These are phyloP conservation scores for Fusarium albidum DNA, from an alignment of 2,329 filamentous ascomycete species.

Conservation along the genomic window DNA sequence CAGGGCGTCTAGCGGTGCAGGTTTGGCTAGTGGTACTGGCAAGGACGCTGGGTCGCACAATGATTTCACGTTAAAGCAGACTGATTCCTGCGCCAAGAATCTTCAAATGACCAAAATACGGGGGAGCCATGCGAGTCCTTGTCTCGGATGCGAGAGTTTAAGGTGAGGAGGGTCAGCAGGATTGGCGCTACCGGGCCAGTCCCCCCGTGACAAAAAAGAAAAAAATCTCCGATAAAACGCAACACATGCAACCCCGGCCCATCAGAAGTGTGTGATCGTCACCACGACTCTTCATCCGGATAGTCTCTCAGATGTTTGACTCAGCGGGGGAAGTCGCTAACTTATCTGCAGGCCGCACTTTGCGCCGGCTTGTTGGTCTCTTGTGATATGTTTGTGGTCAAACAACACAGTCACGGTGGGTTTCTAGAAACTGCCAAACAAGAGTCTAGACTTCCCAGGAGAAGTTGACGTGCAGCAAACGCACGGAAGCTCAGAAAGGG, in stretches of 20 bases:
- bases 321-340: constrained; percentile 3
- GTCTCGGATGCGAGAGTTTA: constrained; percentile 12
- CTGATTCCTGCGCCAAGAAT: not conserved
- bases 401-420: not conserved
- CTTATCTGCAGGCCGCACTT: constrained; percentile 1
- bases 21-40: not conserved
- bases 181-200: not conserved
- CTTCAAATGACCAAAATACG: not conserved
- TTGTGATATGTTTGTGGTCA: not conserved
- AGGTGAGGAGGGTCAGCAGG: constrained; percentile 21
- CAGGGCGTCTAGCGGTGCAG: constrained; percentile 5
- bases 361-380: not conserved
- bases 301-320: not conserved
- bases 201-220: constrained; percentile 16
- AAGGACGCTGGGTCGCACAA: not conserved
- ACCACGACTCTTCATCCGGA: not conserved
- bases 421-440: not conserved
- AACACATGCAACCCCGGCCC: constrained; percentile 23
- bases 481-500: not conserved
- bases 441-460: constrained; percentile 1
- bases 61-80: not conserved
- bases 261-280: constrained; percentile 12
- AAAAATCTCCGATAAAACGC: constrained; percentile 17
- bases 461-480: not conserved
- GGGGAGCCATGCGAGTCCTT: constrained; percentile 11